Evolutionary conservation across 768 basidiomycete genomes (phyloP).

Genomic region (Agrocybe praecox): DNA sequence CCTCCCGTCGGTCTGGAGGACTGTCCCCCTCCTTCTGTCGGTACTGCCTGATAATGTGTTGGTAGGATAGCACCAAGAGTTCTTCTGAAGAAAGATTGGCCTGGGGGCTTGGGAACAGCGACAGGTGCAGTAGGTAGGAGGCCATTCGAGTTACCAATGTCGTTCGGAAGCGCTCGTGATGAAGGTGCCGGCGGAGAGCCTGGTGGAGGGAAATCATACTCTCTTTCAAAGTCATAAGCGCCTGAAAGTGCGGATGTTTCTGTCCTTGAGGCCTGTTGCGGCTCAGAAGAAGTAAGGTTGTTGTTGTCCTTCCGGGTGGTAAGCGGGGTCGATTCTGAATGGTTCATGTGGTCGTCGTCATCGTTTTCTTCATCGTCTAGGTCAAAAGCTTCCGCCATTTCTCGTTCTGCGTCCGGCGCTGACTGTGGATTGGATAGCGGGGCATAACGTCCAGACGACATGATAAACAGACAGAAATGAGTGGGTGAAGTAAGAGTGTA

Average conservation of each 20-base stretch:
- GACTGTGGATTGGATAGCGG: constrained; percentile 52
- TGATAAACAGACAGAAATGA: constrained; percentile 20
- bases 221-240: constrained; percentile 80
- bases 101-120: constrained; percentile 32
- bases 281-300: constrained; percentile 10
- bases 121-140: constrained; percentile 54
- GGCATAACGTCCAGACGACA: constrained; percentile 52
- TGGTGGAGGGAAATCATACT: constrained; percentile 76
- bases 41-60: constrained; percentile 59
- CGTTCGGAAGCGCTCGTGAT: constrained; percentile 60
- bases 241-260: constrained; percentile 38
- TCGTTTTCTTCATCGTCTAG: constrained; percentile 55
- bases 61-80: constrained; percentile 66
- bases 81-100: constrained; percentile 58
- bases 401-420: constrained; percentile 49
- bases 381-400: constrained; percentile 81
- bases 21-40: constrained; percentile 38
- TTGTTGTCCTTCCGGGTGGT: too few species aligned
- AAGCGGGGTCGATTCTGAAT: constrained; percentile 37
- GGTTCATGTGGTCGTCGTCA: constrained; percentile 37
- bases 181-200: constrained; percentile 74
- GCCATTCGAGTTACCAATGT: constrained; percentile 76
- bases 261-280: constrained; percentile 10
- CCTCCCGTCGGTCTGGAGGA: constrained; percentile 51
- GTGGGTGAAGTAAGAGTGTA: constrained; percentile 1